Evolutionary conservation across 2,329 filamentous ascomycete genomes (phyloP).

Genomic region (Stagonosporopsis rhizophila): DNA sequence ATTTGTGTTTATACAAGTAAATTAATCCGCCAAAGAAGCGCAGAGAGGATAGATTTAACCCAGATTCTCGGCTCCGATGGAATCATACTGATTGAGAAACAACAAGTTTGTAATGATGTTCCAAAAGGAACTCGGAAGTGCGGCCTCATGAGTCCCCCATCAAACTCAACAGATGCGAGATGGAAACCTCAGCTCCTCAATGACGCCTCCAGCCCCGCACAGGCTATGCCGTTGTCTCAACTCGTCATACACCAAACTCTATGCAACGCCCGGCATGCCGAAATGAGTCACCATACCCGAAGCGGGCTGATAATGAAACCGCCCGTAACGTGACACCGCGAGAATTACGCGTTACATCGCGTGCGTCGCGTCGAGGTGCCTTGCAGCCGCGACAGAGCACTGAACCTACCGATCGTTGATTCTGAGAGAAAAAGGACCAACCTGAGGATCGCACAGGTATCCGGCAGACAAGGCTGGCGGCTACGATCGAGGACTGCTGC

Average conservation of each 20-base stretch:
- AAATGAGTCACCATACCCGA: conserved; percentile 15
- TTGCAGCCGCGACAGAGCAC: background rate
- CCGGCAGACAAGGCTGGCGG: background rate
- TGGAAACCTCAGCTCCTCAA: conserved; percentile 1
- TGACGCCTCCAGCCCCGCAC: conserved; percentile 13
- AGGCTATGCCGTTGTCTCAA: background rate
- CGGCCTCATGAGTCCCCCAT: background rate
- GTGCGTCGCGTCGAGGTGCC: conserved; percentile 12
- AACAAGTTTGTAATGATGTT: background rate
- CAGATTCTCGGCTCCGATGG: background rate
- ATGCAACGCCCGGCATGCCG: conserved; percentile 6
- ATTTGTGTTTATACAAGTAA: too few species aligned
- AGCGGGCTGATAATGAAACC: conserved; percentile 3
- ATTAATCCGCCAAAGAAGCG: background rate
- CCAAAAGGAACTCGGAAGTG: background rate
- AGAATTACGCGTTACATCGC: conserved; percentile 19
- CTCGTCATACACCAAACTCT: conserved; percentile 11
- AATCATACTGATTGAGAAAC: background rate
- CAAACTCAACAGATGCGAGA: conserved; percentile 7
- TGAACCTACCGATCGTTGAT: background rate
- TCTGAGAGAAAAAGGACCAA: background rate
- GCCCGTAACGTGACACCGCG: conserved; percentile 19
- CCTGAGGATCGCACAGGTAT: background rate
- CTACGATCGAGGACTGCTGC: background rate
- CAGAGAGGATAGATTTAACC: background rate